These are phyloP conservation scores for Fennellomyces sp. DNA, from an alignment of 371 early-diverging fungal genomes.

Conservation along the genomic window DNA sequence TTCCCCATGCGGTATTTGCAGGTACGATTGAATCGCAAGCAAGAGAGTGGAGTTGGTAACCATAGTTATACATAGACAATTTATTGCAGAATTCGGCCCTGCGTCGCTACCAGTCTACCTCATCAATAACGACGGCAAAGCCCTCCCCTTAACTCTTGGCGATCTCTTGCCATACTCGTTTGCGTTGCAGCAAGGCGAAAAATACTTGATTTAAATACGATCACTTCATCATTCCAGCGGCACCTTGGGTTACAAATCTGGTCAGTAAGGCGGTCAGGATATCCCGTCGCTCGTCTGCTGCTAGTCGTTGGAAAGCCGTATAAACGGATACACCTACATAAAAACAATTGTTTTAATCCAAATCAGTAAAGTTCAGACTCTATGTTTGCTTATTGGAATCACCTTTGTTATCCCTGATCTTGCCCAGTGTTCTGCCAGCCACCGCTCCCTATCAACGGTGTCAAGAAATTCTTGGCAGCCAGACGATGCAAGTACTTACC, in stretches of 20 bases:
- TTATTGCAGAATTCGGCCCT: constrained; percentile 76
- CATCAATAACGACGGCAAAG: constrained; percentile 57
- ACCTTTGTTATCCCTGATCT: constrained; percentile 33
- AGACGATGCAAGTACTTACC: constrained; percentile 15
- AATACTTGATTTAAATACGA: constrained; percentile 10
- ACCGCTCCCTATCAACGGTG: constrained; percentile 21
- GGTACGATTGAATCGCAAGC: constrained; percentile 32
- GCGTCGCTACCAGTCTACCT: constrained; percentile 60
- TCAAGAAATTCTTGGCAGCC: neutral
- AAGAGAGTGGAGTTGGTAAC: neutral
- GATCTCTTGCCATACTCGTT: constrained; percentile 71
- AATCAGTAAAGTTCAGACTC: neutral
- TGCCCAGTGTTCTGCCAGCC: constrained; percentile 27
- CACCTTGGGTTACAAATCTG: constrained; percentile 39
- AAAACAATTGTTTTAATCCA: neutral
- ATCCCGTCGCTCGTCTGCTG: constrained; percentile 32
- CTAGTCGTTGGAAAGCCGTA: constrained; percentile 43
- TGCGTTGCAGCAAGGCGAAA: constrained; percentile 51
- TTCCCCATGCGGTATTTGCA: constrained; percentile 84
- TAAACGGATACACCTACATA: constrained; percentile 43
- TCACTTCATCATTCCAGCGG: constrained; percentile 49
- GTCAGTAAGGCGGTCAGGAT: constrained; percentile 43
- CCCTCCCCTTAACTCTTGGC: constrained; percentile 43
- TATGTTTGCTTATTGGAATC: neutral
- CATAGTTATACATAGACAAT: constrained; percentile 57